phyloP scores from a whole-genome alignment of 1,139 yeast species.

The Yamadazyma triangularis region DNA sequence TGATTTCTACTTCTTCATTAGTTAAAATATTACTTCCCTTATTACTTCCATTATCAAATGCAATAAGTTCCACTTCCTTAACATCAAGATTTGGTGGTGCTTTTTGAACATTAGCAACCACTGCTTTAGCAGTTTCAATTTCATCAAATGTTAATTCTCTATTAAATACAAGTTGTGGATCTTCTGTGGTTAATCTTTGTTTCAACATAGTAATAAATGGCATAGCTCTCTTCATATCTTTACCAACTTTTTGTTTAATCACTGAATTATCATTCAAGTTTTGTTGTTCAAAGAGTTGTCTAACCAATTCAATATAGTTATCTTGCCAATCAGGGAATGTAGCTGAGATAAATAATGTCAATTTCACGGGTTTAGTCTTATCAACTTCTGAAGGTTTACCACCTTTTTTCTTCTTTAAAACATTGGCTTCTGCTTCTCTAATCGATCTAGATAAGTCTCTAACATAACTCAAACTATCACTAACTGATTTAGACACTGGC shows the following conservation, averaged over 20 bases:
- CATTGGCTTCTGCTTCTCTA: slow-evolving; percentile 89
- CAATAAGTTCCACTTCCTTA: slow-evolving; percentile 47
- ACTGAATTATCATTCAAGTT: slow-evolving; percentile 57
- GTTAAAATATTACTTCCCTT: slow-evolving; percentile 62
- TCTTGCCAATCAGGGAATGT: slow-evolving; percentile 98
- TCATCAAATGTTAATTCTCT: slow-evolving; percentile 84
- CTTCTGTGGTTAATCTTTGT: slow-evolving; percentile 65
- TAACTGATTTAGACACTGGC: slow-evolving; percentile 56
- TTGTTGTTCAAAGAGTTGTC: slow-evolving; percentile 67
- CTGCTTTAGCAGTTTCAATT: slow-evolving; percentile 58
- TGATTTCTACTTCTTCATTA: slow-evolving; percentile 66
- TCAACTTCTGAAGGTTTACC: slow-evolving; percentile 73
- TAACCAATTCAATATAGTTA: slow-evolving; percentile 75
- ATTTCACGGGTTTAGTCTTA: slow-evolving; percentile 62
- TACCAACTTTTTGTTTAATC: slow-evolving; percentile 61
- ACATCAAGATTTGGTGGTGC: slow-evolving; percentile 64
- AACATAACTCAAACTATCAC: slow-evolving; percentile 73
- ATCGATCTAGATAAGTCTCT: slow-evolving; percentile 75
- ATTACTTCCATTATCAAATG: slow-evolving; percentile 59
- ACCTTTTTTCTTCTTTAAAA: slow-evolving; percentile 88
- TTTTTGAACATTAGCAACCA: slow-evolving; percentile 51
- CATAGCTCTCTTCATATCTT: slow-evolving; percentile 94
- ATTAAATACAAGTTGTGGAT: slow-evolving; percentile 76
- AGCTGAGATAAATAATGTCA: slow-evolving; percentile 68
- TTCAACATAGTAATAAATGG: slow-evolving; percentile 87